These are phyloP conservation scores for Styphnolobium japonicum DNA, from an alignment of 306 rosid species.

Conservation along the genomic window DNA sequence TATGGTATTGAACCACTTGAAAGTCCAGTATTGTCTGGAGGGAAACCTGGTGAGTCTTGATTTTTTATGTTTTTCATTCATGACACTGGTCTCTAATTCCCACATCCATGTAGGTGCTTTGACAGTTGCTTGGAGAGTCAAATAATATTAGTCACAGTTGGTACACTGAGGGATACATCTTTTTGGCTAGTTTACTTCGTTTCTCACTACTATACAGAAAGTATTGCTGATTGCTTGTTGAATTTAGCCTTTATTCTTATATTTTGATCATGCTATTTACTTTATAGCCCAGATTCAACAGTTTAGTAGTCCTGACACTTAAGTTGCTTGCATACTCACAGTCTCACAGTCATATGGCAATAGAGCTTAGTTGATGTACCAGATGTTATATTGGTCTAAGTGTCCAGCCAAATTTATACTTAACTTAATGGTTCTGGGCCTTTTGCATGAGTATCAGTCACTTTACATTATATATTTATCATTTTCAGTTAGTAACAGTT, in stretches of 20 bases:
- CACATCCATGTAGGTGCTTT: not conserved
- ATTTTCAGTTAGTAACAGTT: not conserved
- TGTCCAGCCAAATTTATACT: not conserved
- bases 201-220: not conserved
- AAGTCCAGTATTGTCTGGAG: slow-evolving; percentile 70
- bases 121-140: not conserved
- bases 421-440: not conserved
- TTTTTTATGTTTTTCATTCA: not conserved
- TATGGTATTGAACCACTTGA: slow-evolving; percentile 74
- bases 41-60: slow-evolving; percentile 63
- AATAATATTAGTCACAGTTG: not conserved
- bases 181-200: not conserved
- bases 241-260: not conserved
- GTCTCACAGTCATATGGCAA: not conserved
- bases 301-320: not conserved
- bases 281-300: not conserved
- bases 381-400: too few species aligned
- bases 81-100: not conserved
- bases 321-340: not conserved
- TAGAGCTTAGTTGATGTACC: not conserved
- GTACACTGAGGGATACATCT: not conserved
- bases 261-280: not conserved
- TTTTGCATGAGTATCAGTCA: not conserved
- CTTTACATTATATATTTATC: not conserved
- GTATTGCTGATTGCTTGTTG: not conserved